Conservation (phyloP, 305 asterid genomes). For the Fraxinus angustifolia region DNA sequence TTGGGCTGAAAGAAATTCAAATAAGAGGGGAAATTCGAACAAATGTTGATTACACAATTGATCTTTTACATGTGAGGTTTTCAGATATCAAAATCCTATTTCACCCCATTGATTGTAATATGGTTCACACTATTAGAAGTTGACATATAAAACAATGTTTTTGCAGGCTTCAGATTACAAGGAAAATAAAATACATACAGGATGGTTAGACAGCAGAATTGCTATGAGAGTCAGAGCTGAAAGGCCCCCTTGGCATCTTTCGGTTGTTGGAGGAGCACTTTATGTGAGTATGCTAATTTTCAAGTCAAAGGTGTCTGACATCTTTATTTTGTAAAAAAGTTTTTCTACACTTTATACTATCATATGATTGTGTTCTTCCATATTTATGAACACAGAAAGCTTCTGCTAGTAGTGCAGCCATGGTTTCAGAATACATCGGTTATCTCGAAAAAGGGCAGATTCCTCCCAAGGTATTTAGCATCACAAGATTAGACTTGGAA, state of each 20-base stretch:
- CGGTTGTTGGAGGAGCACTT: conserved; percentile 98
- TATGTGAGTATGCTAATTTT: conserved; percentile 54
- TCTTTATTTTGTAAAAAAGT: neutral
- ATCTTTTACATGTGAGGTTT: conserved; percentile 84
- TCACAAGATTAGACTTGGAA: conserved; percentile 14
- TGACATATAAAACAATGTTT: conserved; percentile 23
- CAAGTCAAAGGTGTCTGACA: conserved; percentile 14
- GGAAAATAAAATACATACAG: conserved; percentile 95
- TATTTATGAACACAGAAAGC: conserved; percentile 71
- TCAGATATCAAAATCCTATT: conserved; percentile 7
- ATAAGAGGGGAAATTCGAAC: conserved; percentile 98
- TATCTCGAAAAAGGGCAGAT: conserved; percentile 99
- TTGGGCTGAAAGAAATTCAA: conserved; percentile 97
- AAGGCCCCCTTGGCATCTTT: conserved; percentile 98
- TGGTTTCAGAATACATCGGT: conserved; percentile 95
- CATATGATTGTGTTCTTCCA: conserved; percentile 15
- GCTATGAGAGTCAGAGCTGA: conserved; percentile 99
- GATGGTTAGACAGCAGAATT: conserved; percentile 98
- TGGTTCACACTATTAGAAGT: conserved; percentile 7
- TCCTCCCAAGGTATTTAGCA: conserved; percentile 80
- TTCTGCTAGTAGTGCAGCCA: conserved; percentile 91
- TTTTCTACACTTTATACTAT: neutral
- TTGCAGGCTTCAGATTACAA: conserved; percentile 84
- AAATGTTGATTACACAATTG: conserved; percentile 95
- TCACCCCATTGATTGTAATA: neutral